Conservation (phyloP, 1,139 yeast genomes). For the Arxiozyma slooffiae region DNA sequence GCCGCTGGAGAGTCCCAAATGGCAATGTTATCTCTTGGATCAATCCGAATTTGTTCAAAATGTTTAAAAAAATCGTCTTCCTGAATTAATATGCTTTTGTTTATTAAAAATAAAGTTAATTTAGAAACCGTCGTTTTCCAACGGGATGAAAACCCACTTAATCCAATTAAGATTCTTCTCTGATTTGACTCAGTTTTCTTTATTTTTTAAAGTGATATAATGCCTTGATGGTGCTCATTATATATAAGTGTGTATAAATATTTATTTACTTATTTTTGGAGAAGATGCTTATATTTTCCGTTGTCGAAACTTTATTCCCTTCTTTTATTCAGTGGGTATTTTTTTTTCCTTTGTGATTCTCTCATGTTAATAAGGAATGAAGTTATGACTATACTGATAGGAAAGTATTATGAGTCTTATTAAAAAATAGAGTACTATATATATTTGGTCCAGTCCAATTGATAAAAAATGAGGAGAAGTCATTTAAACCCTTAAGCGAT, state of each 20-base stretch:
- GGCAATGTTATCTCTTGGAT: conserved; percentile 41
- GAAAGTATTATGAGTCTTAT: too few relatives aligned
- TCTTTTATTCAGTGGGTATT: neutral
- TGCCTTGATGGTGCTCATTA: neutral
- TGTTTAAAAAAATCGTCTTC: conserved; percentile 77
- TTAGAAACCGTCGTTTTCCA: conserved; percentile 67
- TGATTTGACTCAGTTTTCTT: neutral
- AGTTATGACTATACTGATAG: neutral
- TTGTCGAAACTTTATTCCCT: neutral
- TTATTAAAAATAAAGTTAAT: conserved; percentile 37
- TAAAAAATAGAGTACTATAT: neutral
- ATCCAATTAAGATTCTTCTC: conserved; percentile 41
- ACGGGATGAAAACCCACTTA: conserved; percentile 85
- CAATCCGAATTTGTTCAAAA: conserved; percentile 64
- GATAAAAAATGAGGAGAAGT: too few relatives aligned
- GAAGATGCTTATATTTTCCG: neutral
- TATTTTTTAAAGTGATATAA: too few relatives aligned
- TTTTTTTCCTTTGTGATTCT: neutral
- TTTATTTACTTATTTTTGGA: neutral
- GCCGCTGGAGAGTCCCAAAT: conserved; percentile 95
- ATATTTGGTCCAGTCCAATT: neutral
- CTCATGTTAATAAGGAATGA: too few relatives aligned
- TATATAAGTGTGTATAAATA: neutral
- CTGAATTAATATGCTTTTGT: conserved; percentile 51
- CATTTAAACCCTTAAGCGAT: too few relatives aligned